phyloP scores from a whole-genome alignment of 108 stramenopile species.

The Nitzschia inconspicua region DNA sequence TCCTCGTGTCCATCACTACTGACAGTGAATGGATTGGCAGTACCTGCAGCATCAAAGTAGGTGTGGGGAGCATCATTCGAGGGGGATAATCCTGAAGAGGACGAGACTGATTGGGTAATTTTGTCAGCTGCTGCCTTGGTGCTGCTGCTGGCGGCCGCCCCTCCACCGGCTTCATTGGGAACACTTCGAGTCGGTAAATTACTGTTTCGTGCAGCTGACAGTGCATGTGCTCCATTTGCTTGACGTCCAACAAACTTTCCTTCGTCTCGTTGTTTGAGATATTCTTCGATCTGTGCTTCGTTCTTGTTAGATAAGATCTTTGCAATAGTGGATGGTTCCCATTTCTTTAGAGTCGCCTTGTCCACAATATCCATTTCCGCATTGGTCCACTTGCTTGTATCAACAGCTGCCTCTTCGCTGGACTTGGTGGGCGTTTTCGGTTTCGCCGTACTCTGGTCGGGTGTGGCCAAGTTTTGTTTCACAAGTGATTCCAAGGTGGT shows the following conservation, averaged over 20 bases:
- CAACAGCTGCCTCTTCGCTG: background rate
- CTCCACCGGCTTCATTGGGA: background rate
- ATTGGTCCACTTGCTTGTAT: constrained; percentile 17
- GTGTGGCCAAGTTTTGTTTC: background rate
- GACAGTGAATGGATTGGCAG: no score
- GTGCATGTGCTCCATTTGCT: background rate
- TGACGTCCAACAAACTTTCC: constrained; percentile 3
- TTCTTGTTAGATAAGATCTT: constrained; percentile 21
- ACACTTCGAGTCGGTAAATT: background rate
- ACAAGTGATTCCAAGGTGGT: background rate
- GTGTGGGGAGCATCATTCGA: no score
- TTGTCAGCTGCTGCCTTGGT: background rate
- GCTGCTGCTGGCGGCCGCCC: background rate
- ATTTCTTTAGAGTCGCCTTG: constrained; percentile 17
- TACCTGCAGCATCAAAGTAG: no score
- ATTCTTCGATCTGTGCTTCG: constrained; percentile 42
- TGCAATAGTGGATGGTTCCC: constrained; percentile 15
- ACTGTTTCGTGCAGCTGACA: background rate
- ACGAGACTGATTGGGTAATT: no score
- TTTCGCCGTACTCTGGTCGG: background rate
- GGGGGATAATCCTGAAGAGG: no score
- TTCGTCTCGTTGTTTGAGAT: constrained; percentile 28
- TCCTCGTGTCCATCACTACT: no score
- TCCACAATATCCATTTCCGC: constrained; percentile 20
- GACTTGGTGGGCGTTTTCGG: background rate